Base-by-base conservation (phyloP, 192 early-diverging fungal species). In the Chytriomyces sp. region DNA sequence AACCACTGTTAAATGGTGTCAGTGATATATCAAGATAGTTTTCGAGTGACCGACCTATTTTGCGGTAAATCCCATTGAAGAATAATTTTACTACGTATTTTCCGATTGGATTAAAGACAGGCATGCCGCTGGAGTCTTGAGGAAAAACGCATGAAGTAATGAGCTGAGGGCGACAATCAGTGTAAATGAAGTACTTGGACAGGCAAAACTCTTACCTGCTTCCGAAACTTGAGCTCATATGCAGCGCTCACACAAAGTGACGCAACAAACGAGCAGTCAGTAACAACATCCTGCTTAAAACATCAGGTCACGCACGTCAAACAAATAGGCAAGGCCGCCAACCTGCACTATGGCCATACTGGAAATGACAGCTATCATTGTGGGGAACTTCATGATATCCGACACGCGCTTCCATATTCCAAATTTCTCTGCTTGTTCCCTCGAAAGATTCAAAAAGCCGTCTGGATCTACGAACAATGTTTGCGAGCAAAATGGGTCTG, bases 211-310 rank as follows among this genome's bases (percentile, higher is more conserved):
- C n/a, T 38, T 31, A 91, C 91, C 81, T 89, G 89, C 59, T 92
- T 91, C 25, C 84, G 73, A 67, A 89, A 91, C 54, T 83, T 81
- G 8, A 78, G 74, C 72, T 96, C 93, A 69, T 94, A 93, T 34
- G 88, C 89, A 2, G 92, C 89, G 36, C 90, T 83, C 14, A 95
- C 93, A 71, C 93, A 93, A 33, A 98, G 74, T 32, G 93, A 94
- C 4, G 95, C 93, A 4, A 98, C 95, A 79, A 98, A 95, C 10
- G 94, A 96, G 76, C 95, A 98, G 80, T 98, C 95, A 2, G 92
- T 94, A 1, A 97, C 95, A 17, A 93, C 88, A 74, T 97, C 94
- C 83, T 95, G 87, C 52, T 90, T 80, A n/a, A 33, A 91, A 91
- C 61, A 82, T 88, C 1, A 76, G 77, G 73, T 89, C 87, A 61